Percentiles rank a stretch among this genome's conserved stretches.
Evolutionary conservation across 805 yeast species (phyloP).

Genomic region (Candida caryicola): DNA sequence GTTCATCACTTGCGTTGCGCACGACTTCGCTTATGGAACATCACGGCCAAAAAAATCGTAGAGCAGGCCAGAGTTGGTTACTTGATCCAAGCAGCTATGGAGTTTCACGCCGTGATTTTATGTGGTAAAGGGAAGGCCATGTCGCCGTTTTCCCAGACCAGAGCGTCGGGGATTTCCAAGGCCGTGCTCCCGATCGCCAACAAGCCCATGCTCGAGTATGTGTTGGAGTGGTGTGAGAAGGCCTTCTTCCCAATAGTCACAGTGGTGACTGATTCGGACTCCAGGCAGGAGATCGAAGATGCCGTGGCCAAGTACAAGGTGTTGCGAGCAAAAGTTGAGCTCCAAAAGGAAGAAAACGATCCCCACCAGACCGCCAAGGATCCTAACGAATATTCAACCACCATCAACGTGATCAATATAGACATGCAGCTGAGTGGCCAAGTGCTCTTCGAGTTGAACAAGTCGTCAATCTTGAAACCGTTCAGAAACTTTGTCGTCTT

Average conservation of each 20-base stretch:
- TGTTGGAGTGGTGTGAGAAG: slow-evolving; percentile 87
- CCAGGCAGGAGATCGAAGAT: slow-evolving; percentile 44
- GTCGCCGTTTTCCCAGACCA: slow-evolving; percentile 64
- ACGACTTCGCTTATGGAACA: too few relatives aligned
- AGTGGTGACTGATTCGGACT: slow-evolving; percentile 53
- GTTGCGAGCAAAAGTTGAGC: slow-evolving; percentile 28
- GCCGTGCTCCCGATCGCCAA: slow-evolving; percentile 89
- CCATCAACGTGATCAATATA: slow-evolving; percentile 26
- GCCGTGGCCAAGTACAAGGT: slow-evolving; percentile 49
- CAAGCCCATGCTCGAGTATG: slow-evolving; percentile 82
- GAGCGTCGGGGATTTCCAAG: slow-evolving; percentile 69
- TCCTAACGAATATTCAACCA: slow-evolving; percentile 14
- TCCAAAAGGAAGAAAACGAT: slow-evolving; percentile 9
- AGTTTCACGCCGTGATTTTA: slow-evolving; percentile 84
- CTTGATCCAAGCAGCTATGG: slow-evolving; percentile 48
- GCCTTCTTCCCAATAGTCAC: slow-evolving; percentile 75
- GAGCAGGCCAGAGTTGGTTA: too few relatives aligned
- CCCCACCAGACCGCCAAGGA: slow-evolving; percentile 14
- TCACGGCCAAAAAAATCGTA: neutral
- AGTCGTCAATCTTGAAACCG: slow-evolving; percentile 38
- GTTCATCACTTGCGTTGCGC: too few relatives aligned
- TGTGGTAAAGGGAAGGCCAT: slow-evolving; percentile 82
- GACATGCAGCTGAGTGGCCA: slow-evolving; percentile 62
- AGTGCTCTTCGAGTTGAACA: slow-evolving; percentile 47
- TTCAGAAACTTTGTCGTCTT: slow-evolving; percentile 59